Conservation (phyloP, 1,139 yeast genomes). For the Pichia sp. region DNA sequence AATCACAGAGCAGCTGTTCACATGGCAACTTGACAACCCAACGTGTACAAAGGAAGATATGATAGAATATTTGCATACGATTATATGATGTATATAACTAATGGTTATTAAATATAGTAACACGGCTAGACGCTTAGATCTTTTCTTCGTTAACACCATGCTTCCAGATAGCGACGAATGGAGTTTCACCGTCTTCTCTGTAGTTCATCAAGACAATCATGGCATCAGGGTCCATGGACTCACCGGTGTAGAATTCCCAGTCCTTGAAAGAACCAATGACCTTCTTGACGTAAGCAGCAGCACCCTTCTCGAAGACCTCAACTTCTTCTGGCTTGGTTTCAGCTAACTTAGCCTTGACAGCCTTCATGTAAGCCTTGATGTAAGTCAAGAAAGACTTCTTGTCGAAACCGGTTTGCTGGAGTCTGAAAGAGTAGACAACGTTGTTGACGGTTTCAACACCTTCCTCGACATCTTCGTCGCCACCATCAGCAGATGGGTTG, state of each 20-base stretch:
- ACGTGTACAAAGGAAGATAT: conserved; percentile 49
- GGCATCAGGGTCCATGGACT: conserved; percentile 99
- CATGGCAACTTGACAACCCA: conserved; percentile 78
- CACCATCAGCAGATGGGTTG: conserved; percentile 98
- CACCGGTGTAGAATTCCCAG: conserved; percentile 99
- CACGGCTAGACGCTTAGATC: conserved; percentile 50
- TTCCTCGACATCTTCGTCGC: conserved; percentile 75
- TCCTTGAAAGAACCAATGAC: conserved; percentile 91
- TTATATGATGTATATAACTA: neutral
- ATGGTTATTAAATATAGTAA: conserved; percentile 3
- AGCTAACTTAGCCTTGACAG: conserved; percentile 80
- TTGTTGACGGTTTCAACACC: conserved; percentile 91
- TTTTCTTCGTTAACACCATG: conserved; percentile 90
- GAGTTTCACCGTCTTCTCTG: conserved; percentile 99
- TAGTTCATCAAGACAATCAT: conserved; percentile 97
- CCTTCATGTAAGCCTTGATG: conserved; percentile 99
- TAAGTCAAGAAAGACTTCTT: conserved; percentile 93
- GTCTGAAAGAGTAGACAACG: conserved; percentile 97
- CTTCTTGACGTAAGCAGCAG: conserved; percentile 92
- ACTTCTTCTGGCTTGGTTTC: conserved; percentile 85
- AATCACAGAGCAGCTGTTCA: conserved; percentile 50
- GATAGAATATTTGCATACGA: conserved; percentile 40
- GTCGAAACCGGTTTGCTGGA: conserved; percentile 92
- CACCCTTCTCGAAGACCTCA: conserved; percentile 93
- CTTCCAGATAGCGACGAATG: conserved; percentile 97